Base-by-base conservation (phyloP, 176 grass and related monocot species). In the Ensete ventricosum region DNA sequence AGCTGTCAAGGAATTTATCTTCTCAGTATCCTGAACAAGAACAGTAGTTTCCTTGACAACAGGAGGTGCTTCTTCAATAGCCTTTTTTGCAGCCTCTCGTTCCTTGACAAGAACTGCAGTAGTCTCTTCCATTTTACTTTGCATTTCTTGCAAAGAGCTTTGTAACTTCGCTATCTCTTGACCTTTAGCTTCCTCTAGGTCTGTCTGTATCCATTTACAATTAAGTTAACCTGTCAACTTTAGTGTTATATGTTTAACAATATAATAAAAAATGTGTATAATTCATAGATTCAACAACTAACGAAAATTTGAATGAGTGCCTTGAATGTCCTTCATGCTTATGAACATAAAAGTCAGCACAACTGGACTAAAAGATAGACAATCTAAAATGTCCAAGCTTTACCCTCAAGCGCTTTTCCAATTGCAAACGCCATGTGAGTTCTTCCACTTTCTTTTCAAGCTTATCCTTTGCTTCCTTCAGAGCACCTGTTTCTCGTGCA, bases 401-500 rank as follows among this genome's bases (percentile, higher is more conserved):
- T 89, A 99, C 95, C 91, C 90, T 87, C 80, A 90, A 79, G 75
- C 88, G 77, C 78, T 93, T 93, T 81, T 99, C 95, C 81, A 99
- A 85, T 54, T 99, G 95, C 69, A 94, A 82, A 21, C 95, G 90
- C 88, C 90, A 91, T 87, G 90, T 93, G 87, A 99, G 95, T 78
- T 99, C 95, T 86, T 99, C 95, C 60, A 99, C 95, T 74, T 80
- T 89, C 80, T 99, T 99, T 84, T 99, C 95, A 71, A 99, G 95
- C 80, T 94, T 99, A 87, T 99, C 95, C 69, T 99, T 99, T 76
- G 95, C 95, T 84, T 99, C 84, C 55, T 99, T 99, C 26, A 99
- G 95, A 50, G 95, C 95, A 76, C 95, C 95, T 27, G 95, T 99
- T 91, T 99, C 90, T 85, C 86, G 89, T 81, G 95, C 95, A 64